These are phyloP conservation scores for Alopecurus myosuroides DNA, from an alignment of 176 grass and related monocot genomes.

Conservation along the genomic window DNA sequence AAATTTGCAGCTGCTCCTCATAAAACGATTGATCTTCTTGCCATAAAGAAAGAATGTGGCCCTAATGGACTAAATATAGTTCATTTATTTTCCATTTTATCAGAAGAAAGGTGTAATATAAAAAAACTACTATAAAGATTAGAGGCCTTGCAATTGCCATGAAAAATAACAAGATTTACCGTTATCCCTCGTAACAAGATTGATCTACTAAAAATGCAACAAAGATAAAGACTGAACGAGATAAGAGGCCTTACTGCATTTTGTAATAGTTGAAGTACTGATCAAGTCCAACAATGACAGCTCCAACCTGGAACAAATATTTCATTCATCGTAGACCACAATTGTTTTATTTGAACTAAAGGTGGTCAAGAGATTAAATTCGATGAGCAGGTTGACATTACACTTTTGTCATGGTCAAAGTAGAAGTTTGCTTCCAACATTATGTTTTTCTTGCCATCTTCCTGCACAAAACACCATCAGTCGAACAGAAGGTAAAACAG, in stretches of 20 bases:
- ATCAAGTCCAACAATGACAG: slow-evolving; percentile 91
- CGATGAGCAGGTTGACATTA: slow-evolving; percentile 37
- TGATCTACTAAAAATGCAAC: slow-evolving; percentile 19
- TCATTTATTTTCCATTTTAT: background rate
- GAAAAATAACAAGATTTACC: background rate
- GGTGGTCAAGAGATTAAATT: background rate
- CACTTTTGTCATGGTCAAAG: slow-evolving; percentile 88
- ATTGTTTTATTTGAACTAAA: background rate
- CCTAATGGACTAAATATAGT: background rate
- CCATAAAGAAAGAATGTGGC: background rate
- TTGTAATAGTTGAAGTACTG: slow-evolving; percentile 97
- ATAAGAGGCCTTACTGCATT: slow-evolving; percentile 60
- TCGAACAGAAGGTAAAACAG: background rate
- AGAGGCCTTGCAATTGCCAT: background rate
- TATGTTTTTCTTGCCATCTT: slow-evolving; percentile 80
- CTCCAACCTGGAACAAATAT: slow-evolving; percentile 75
- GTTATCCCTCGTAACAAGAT: background rate
- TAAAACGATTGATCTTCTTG: slow-evolving; percentile 11
- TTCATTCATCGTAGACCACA: slow-evolving; percentile 1
- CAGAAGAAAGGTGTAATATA: background rate
- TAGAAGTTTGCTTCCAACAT: slow-evolving; percentile 61
- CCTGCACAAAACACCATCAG: slow-evolving; percentile 46
- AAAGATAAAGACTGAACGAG: slow-evolving; percentile 26
- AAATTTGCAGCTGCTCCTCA: background rate
- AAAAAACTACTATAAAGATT: background rate